Base-by-base conservation (phyloP, 306 rosid genomes). In the Ziziphus jujuba region DNA sequence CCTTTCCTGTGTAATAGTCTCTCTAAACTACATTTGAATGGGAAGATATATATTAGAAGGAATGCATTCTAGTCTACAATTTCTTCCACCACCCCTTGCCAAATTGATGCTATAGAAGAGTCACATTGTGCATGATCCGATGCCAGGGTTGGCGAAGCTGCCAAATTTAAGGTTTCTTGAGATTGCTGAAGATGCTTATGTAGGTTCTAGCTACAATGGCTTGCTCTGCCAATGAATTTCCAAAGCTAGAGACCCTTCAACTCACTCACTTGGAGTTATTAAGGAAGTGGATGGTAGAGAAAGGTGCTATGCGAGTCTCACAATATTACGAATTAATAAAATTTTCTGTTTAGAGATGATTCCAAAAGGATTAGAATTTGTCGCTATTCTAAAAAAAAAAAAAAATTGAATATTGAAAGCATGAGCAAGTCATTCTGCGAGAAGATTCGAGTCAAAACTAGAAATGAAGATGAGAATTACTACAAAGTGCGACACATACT, bases 321-420 rank as follows among this genome's bases (percentile, higher is more conserved):
- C 16, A 31, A 58, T 75, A 23, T 33, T 87, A 38, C 20, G 55
- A 21, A 77, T 84, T 69, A 53, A 63, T 3, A 55, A 43, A 9
- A 79, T 80, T 28, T 38, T 47, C 65, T 66, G 63, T 54, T 16
- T 87, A 54, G 66, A 24, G 73, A 73, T 31, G 10, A 69, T 81
- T 79, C 89, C 89, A 5, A 70, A 84, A 12, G 87, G 89, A 38
- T 25, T 87, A 6, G 61, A 33, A 53, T 74, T 43, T 60, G 64
- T 77, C 25, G 10, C 45, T 11, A 20, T 57, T 35, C 75, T 84
- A n/a, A n/a, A n/a, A n/a, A n/a, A n/a, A n/a, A n/a, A 4, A 62
- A 66, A 56, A 82, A 84, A 59, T 44, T 84, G 21, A 80, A 77
- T 66, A 17, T 86, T 14, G 70, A 66, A 40, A 55, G 72, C 74